Base-by-base conservation (phyloP, 345 rosid genomes). In the Anacardium occidentale region DNA sequence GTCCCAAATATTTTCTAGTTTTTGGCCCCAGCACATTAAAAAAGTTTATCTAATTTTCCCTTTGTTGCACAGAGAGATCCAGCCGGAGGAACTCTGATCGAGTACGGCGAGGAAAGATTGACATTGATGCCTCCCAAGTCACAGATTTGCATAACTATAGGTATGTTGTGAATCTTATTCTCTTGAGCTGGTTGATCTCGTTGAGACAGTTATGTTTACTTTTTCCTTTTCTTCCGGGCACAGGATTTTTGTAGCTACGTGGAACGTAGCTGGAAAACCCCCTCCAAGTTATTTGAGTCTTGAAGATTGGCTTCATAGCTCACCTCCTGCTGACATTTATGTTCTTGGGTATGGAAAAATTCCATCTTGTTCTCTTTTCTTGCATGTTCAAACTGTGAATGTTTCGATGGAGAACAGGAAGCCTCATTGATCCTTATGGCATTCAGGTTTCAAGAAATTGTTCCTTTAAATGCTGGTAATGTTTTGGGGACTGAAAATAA, bases 251-350 rank as follows among this genome's bases (percentile, higher is more conserved):
- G 96, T 90, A 50, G 98, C 99, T 25, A 95, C 99, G 54, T 95
- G 99, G 99, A 95, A 95, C 76, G 99, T 95, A 64, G 99, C 94
- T 75, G 99, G 99, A 29, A 92, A 91, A 75, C 84, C 98, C 66
- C 99, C 99, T n/a, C 97, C 98, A 37, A 86, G 83, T 77, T 44
- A 71, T 77, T 79, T 95, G 80, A 92, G 80, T 80, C 90, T 95
- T 44, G 97, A 95, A 53, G 99, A 95, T 73, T 95, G 99, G 99
- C 97, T 95, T 75, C 96, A 88, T 70, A 81, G 97, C 62, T 89
- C 94, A 32, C 93, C 96, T 77, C 91, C 98, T 72, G 93, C 98
- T 53, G 99, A 95, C 74, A 87, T 92, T 51, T 95, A 95, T 77
- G 97, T 95, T 85, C 97, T 95, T 62, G 99, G 99, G 99, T 95